Evolutionary conservation across 768 basidiomycete species (phyloP), one percentile per base, ranked within the genome.

Genomic region (Russula earlei): DNA sequence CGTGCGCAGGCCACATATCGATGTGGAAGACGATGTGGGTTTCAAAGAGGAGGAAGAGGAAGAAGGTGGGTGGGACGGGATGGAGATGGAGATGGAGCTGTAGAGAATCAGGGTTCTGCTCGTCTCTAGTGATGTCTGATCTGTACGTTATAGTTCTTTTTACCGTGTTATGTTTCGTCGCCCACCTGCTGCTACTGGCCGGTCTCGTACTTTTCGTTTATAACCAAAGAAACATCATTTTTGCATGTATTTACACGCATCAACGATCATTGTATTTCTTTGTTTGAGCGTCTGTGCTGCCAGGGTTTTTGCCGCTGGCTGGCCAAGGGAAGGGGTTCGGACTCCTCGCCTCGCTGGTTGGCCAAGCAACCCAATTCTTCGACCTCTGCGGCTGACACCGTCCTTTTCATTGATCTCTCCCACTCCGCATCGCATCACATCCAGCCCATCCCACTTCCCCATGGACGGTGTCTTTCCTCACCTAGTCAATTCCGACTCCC

Each of bases 81-180:
- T 72, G 70, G 76, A 77, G 56, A 85, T 87, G 81, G 86, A 84
- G 53, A 83, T 84, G 82, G 82, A 83, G 63, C 79, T 85, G 78
- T 68, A 54, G 60, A 64, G 38, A 17, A 19, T 17, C 5, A 36
- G 11, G 25, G 24, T 25, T 17, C 7, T 17, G 8, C 3, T 9
- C 17, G 20, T 24, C 15, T 15, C 20, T 43, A 15, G 17, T 11
- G 10, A 24, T 22, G 20, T 19, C 27, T 37, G 48, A 50, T 41
- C 51, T 58, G 56, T 58, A 58, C 25, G 45, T 52, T 52, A 47
- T 49, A 52, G 17, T 17, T 38, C 29, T 31, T 22, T 52, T 41
- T 43, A 15, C 29, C 48, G 56, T 27, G 38, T 38, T 53, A 19
- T 57, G 45, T 34, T 34, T 41, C 19, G n/a, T 10, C 12, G 7